Conservation (phyloP, 495 filamentous ascomycete genomes). For the Penicillium atrosanguineum region DNA sequence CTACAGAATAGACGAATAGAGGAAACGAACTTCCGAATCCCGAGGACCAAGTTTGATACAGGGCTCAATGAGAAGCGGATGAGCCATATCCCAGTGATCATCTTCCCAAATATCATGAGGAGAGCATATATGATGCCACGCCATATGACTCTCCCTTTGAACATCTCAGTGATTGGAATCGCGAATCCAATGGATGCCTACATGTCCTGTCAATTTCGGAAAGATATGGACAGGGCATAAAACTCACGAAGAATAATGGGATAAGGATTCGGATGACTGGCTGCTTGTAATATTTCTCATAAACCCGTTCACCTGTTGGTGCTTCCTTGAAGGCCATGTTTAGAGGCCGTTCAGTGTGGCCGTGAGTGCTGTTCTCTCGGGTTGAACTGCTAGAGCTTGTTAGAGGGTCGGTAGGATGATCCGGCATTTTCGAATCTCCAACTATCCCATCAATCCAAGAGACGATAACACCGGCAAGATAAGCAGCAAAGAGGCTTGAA, state of each 20-base stretch:
- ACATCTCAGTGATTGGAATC: constrained; percentile 72
- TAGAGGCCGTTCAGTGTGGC: too few species aligned
- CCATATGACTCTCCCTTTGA: constrained; percentile 62
- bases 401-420: not conserved
- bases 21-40: constrained; percentile 6
- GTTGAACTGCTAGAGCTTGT: not conserved
- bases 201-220: not conserved
- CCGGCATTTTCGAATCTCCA: constrained; percentile 2
- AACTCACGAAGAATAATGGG: constrained; percentile 71
- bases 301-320: constrained; percentile 42
- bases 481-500: constrained; percentile 68
- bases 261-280: constrained; percentile 55
- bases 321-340: not conserved
- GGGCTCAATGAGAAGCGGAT: constrained; percentile 41
- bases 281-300: constrained; percentile 54
- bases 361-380: not conserved
- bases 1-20: constrained; percentile 7
- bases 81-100: constrained; percentile 63
- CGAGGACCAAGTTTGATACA: constrained; percentile 3
- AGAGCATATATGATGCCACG: constrained; percentile 67
- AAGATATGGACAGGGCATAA: not conserved
- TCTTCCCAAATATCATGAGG: constrained; percentile 67
- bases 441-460: constrained; percentile 51
- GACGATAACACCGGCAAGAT: constrained; percentile 59
- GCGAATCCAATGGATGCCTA: constrained; percentile 76